phyloP scores from a whole-genome alignment of 179 eudicot genomes.

The Patellifolia procumbens region DNA sequence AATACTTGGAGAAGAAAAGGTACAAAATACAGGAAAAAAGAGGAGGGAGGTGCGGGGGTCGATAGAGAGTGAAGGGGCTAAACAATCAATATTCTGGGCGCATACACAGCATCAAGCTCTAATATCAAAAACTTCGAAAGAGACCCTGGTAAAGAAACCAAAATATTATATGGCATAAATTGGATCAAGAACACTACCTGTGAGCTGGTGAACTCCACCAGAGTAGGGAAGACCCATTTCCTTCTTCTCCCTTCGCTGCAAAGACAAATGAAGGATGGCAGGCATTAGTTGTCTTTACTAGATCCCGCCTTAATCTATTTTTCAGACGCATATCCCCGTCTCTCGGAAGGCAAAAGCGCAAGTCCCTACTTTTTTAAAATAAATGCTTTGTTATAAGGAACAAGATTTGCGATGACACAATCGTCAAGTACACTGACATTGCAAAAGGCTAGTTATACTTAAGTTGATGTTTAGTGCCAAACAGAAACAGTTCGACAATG shows the following conservation, averaged over 20 bases:
- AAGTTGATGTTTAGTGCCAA: neutral
- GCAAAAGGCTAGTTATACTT: neutral
- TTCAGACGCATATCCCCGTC: neutral
- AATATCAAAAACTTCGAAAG: neutral
- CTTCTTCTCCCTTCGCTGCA: conserved; percentile 97
- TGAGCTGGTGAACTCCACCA: conserved; percentile 43
- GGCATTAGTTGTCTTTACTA: neutral
- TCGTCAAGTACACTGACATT: neutral
- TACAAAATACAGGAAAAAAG: no score
- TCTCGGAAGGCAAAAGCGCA: neutral
- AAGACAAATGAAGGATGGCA: conserved; percentile 2
- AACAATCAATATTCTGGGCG: neutral
- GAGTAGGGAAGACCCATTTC: conserved; percentile 91
- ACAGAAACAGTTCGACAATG: neutral
- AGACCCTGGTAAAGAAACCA: neutral
- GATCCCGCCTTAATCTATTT: neutral
- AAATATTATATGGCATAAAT: neutral
- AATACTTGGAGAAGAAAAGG: no score
- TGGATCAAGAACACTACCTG: conserved; percentile 48
- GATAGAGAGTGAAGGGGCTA: neutral
- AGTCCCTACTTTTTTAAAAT: neutral
- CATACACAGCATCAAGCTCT: neutral
- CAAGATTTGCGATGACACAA: conserved; percentile 7
- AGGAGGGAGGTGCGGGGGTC: no score
- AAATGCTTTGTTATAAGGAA: neutral